These are phyloP conservation scores for Talaromyces wortmannii DNA, from an alignment of 495 filamentous ascomycete genomes.

Conservation along the genomic window DNA sequence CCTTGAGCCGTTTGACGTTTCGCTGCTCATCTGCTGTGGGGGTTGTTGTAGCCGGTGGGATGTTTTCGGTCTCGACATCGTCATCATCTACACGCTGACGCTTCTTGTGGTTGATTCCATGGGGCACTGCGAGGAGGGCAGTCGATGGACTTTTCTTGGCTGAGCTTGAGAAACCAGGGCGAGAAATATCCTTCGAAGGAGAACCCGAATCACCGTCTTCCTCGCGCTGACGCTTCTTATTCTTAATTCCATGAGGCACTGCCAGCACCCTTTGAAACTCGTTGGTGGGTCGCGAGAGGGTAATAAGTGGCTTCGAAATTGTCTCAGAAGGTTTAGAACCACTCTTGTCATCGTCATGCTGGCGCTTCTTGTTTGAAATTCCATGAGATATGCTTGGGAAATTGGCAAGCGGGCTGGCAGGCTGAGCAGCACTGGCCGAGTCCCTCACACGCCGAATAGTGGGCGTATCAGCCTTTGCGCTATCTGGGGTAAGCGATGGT, in stretches of 20 bases:
- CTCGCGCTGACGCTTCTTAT: slow-evolving; percentile 64
- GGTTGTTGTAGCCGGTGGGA: slow-evolving; percentile 20
- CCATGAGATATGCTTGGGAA: slow-evolving; percentile 53
- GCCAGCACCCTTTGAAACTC: slow-evolving; percentile 29
- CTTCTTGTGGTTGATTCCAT: slow-evolving; percentile 73
- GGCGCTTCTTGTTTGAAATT: slow-evolving; percentile 67
- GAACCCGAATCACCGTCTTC: slow-evolving; percentile 10
- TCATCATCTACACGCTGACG: slow-evolving; percentile 33
- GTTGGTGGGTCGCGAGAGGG: not conserved
- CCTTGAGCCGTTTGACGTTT: slow-evolving; percentile 35
- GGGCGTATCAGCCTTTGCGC: slow-evolving; percentile 13
- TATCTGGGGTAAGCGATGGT: slow-evolving; percentile 31
- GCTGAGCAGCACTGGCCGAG: slow-evolving; percentile 12
- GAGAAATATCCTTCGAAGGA: slow-evolving; percentile 13
- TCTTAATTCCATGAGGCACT: slow-evolving; percentile 62
- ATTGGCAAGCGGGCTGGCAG: slow-evolving; percentile 21
- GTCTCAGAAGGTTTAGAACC: not conserved
- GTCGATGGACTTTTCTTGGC: slow-evolving; percentile 13
- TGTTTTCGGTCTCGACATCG: slow-evolving; percentile 33
- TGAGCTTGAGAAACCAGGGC: slow-evolving; percentile 9
- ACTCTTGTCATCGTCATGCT: slow-evolving; percentile 27
- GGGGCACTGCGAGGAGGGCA: slow-evolving; percentile 44
- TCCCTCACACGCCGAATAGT: slow-evolving; percentile 31
- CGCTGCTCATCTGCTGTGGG: slow-evolving; percentile 27
- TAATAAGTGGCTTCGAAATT: not conserved